Conservation (phyloP, 257 asterid species). For the Solanum paucissectum region DNA sequence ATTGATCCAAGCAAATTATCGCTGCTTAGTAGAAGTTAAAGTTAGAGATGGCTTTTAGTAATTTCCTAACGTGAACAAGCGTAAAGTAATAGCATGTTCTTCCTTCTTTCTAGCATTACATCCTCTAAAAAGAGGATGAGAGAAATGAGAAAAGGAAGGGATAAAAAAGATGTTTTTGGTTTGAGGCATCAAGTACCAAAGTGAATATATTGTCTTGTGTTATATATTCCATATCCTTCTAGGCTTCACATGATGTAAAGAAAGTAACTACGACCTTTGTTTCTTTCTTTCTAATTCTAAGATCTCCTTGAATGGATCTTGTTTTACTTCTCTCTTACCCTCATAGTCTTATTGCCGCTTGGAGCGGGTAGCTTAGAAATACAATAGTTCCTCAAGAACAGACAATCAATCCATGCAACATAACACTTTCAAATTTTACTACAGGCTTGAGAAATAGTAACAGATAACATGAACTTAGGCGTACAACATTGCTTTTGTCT, state of each 20-base stretch:
- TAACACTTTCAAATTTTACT: background rate
- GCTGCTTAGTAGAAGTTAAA: background rate
- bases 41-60: background rate
- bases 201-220: background rate
- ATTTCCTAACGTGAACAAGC: background rate
- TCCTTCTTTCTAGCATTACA: background rate
- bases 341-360: background rate
- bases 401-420: background rate
- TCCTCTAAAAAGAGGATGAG: background rate
- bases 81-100: background rate
- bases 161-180: background rate
- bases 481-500: background rate
- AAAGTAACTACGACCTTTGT: no score
- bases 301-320: background rate
- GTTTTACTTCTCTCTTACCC: background rate
- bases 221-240: background rate
- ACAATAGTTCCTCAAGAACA: background rate
- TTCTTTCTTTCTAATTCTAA: background rate
- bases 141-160: background rate
- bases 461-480: background rate
- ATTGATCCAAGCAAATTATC: no score
- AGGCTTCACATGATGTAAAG: no score
- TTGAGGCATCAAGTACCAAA: background rate
- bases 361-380: background rate
- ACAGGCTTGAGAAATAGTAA: background rate